phyloP scores from a whole-genome alignment of 2,329 filamentous ascomycete species.

The Ceratocystis eucalypticola region DNA sequence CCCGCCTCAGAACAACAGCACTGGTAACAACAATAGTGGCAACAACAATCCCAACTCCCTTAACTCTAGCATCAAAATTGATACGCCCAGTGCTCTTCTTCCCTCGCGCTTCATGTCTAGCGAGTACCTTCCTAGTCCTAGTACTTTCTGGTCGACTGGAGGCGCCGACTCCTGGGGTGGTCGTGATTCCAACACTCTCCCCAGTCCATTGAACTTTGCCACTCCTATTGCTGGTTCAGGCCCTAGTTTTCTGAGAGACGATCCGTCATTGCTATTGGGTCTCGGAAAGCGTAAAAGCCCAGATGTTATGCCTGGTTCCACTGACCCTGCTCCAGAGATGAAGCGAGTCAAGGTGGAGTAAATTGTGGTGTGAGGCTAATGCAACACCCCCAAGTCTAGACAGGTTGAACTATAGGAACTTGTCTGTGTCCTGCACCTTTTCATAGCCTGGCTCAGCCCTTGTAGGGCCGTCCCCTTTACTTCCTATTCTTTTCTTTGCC shows the following conservation, averaged over 20 bases:
- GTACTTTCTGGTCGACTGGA: conserved; percentile 55
- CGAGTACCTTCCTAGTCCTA: conserved; percentile 78
- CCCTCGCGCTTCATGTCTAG: conserved; percentile 83
- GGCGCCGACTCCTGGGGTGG: conserved; percentile 64
- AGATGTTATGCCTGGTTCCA: conserved; percentile 33
- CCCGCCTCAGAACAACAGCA: conserved; percentile 46
- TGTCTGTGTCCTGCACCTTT: not conserved
- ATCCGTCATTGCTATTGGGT: conserved; percentile 25
- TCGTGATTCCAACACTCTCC: conserved; percentile 71
- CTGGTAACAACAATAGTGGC: conserved; percentile 23
- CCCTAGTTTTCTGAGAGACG: conserved; percentile 50
- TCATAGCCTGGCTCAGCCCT: not conserved
- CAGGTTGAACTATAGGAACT: not conserved
- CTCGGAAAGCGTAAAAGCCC: conserved; percentile 44
- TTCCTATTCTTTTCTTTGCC: conserved; percentile 8
- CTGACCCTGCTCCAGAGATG: conserved; percentile 33
- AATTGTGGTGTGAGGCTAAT: not conserved
- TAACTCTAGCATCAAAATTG: conserved; percentile 30
- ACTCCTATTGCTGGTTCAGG: conserved; percentile 57
- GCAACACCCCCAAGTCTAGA: not conserved
- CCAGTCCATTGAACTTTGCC: conserved; percentile 83
- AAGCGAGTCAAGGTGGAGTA: conserved; percentile 43
- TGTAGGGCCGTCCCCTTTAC: conserved; percentile 1
- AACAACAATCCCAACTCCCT: conserved; percentile 26
- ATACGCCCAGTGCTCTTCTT: conserved; percentile 66